phyloP scores from a whole-genome alignment of 305 asterid species.

The Fraxinus ornus region DNA sequence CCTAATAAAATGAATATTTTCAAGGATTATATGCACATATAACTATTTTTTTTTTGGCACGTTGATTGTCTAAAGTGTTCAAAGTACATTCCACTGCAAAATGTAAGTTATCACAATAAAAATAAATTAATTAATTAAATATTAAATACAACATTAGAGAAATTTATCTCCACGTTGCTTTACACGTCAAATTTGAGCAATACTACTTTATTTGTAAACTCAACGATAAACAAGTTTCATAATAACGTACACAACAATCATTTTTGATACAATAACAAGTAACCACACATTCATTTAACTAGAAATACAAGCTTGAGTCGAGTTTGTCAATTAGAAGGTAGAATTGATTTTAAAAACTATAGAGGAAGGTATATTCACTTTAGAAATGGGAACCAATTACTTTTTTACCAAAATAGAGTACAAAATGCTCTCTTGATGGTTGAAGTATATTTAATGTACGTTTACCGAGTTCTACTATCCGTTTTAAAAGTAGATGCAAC shows the following conservation, averaged over 20 bases:
- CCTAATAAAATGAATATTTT: no score
- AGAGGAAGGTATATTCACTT: not conserved
- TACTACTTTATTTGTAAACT: not conserved
- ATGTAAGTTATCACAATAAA: no score
- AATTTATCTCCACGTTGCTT: not conserved
- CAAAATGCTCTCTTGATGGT: not conserved
- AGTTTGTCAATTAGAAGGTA: not conserved
- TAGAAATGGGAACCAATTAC: not conserved
- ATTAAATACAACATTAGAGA: no score
- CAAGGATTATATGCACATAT: no score
- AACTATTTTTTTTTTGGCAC: no score
- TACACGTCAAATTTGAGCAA: not conserved
- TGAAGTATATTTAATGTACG: not conserved
- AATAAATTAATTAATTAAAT: no score
- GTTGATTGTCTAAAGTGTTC: no score
- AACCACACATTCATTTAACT: not conserved
- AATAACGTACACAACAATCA: not conserved
- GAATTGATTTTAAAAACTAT: not conserved
- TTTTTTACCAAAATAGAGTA: not conserved
- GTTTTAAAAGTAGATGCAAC: not conserved
- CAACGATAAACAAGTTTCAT: not conserved
- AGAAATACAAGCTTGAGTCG: not conserved
- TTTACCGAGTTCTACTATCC: not conserved
- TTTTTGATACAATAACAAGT: not conserved
- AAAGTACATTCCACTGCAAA: no score